A percentile compares a stretch with the other conserved stretches of the same genome.
Evolutionary conservation across 192 early-diverging fungal genomes (phyloP).

Genomic region (Powellomyces hirtus): DNA sequence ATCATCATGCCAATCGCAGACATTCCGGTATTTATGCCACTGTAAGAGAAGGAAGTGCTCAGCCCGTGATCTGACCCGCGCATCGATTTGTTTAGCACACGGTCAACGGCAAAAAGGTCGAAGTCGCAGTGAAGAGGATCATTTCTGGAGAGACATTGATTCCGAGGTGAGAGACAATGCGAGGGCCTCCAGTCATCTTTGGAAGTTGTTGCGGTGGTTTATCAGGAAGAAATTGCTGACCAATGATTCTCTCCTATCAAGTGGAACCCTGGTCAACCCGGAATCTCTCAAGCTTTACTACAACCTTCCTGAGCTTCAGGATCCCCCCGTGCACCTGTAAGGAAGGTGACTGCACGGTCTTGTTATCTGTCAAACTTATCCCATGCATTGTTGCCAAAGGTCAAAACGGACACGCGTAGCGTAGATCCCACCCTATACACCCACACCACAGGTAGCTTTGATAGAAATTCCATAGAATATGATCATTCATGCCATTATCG

Average conservation of each 20-base stretch:
- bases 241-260: too few species aligned
- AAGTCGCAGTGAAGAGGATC: conserved; percentile 91
- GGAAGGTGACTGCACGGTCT: too few species aligned
- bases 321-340: conserved; percentile 4
- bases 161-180: conserved; percentile 37
- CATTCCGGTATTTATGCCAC: conserved; percentile 75
- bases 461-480: too few species aligned
- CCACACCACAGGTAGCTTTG: too few species aligned
- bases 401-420: too few species aligned
- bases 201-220: not conserved
- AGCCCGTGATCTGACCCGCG: too few species aligned
- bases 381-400: too few species aligned
- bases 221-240: not conserved
- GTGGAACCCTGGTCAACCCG: conserved; percentile 84
- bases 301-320: conserved; percentile 65
- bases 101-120: conserved; percentile 95
- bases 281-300: conserved; percentile 82
- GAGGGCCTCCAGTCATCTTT: not conserved
- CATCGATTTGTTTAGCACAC: too few species aligned
- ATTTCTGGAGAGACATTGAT: conserved; percentile 75
- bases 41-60: not conserved
- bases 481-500: too few species aligned
- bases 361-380: too few species aligned
- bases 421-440: too few species aligned
- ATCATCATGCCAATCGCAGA: conserved; percentile 73